Evolutionary conservation across 1,284 basidiomycete genomes (phyloP).

Genomic region (Melampsora allii-populina): DNA sequence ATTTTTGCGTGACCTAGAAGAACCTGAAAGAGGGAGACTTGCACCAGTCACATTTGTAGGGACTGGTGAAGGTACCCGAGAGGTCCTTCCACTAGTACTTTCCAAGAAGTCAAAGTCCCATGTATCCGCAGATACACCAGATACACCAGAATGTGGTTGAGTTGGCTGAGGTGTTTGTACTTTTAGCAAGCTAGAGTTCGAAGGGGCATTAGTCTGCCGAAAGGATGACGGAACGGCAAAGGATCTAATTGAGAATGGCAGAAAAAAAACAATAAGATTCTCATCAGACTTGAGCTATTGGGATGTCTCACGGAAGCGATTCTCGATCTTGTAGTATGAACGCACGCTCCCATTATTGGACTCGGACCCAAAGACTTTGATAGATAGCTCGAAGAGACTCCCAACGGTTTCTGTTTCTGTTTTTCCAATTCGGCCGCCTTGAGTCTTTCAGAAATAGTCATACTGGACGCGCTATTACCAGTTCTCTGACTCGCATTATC

Average conservation of each 20-base stretch:
- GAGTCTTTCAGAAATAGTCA: conserved; percentile 28
- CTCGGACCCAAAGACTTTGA: conserved; percentile 4
- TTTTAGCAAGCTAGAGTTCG: background rate
- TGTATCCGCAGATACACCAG: background rate
- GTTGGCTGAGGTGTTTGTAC: background rate
- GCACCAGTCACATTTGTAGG: conserved; percentile 2
- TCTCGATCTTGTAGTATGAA: background rate
- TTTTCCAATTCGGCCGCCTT: conserved; percentile 19
- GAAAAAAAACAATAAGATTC: background rate
- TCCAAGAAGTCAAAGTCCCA: conserved; percentile 4
- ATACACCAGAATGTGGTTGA: background rate
- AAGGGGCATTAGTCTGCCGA: background rate
- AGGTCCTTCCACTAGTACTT: conserved; percentile 6
- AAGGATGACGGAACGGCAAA: background rate
- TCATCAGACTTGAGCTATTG: background rate
- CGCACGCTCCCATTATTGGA: conserved; percentile 2
- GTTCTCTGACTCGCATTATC: conserved; percentile 12
- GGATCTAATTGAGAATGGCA: background rate
- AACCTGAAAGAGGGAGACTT: background rate
- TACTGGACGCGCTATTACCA: background rate
- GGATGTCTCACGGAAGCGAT: background rate
- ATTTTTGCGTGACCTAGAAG: conserved; percentile 13
- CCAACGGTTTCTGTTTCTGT: background rate
- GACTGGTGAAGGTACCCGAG: background rate
- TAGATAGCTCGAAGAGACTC: background rate